Base-by-base conservation (phyloP, 225 moss, liverwort and hornwort species). In the Pleurozium schreberi region DNA sequence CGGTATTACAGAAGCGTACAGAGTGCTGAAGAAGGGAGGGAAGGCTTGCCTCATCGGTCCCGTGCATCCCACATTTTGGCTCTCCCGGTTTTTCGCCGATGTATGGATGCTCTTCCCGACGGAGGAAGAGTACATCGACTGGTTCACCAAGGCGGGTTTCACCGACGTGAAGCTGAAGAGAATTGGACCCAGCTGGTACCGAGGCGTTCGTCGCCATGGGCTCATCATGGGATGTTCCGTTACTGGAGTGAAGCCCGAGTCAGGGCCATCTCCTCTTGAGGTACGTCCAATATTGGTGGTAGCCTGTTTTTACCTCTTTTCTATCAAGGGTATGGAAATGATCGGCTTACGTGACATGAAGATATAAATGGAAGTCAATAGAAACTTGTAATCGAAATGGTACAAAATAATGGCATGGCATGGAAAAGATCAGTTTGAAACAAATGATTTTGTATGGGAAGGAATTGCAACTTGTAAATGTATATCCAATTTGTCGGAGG, bases 161-260 rank as follows among this genome's bases (percentile, higher is more conserved):
- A 92, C 94, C 22, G 97, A 99, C 60, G 98, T 99, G 58, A 93
- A 99, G 88, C 92, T 99, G 66, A 99, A 99, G 92, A 95, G 98
- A 84, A 99, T 97, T 87, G 98, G 98, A 23, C 98, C 98, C 57
- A 96, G 95, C 83, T 99, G 98, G 98, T 99, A 99, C 80, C 95
- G 98, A 73, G 98, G 98, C 50, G 98, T 96, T 81, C 95, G 97
- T 86, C 96, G 98, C 74, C 98, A 99, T 91, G 98, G 98, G 49
- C 96, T 99, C 67, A 99, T 99, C 75, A 99, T 99, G 98, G 98
- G 97, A 55, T 99, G 98, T 55, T 99, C 98, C 65, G 97, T 97
- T 27, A 96, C 97, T 66, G 98, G 97, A 84, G 90, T 99, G 27
- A 99, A 99, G 91, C 18, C 97, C 75, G 95, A 94, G 75, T 83